phyloP scores from a whole-genome alignment of 345 rosid species.

The Salix suchowensis region DNA sequence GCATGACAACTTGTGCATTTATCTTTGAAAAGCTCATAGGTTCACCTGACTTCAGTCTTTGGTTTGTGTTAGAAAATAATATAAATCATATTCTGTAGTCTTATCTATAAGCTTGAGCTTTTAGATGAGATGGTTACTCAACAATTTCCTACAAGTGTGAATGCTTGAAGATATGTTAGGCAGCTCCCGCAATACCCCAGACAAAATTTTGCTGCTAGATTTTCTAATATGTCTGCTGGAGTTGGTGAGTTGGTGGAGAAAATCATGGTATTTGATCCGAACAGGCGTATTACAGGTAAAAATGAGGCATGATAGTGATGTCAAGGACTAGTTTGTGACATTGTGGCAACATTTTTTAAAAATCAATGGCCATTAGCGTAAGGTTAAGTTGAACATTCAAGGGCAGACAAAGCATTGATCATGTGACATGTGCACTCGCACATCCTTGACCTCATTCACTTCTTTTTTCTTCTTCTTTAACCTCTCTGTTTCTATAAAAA shows the following conservation, averaged over 20 bases:
- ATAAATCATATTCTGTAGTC: too few relatives aligned
- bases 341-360: not conserved
- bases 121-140: too few relatives aligned
- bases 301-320: not conserved
- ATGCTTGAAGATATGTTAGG: conserved; percentile 93
- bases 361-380: too few relatives aligned
- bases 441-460: too few relatives aligned
- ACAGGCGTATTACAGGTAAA: conserved; percentile 83
- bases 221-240: conserved; percentile 61
- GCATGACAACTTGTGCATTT: not conserved
- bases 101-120: too few relatives aligned
- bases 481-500: too few relatives aligned
- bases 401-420: not conserved
- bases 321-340: not conserved
- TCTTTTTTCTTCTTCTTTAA: too few relatives aligned
- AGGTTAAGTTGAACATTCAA: not conserved
- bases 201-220: conserved; percentile 69
- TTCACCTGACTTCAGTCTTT: conserved; percentile 88
- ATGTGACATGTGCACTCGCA: not conserved
- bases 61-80: conserved; percentile 4
- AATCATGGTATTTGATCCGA: conserved; percentile 95
- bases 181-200: conserved; percentile 93
- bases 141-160: conserved; percentile 75
- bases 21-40: conserved; percentile 72
- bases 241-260: conserved; percentile 80